phyloP scores from a whole-genome alignment of 106 monocot genomes.

The Allium cepa region DNA sequence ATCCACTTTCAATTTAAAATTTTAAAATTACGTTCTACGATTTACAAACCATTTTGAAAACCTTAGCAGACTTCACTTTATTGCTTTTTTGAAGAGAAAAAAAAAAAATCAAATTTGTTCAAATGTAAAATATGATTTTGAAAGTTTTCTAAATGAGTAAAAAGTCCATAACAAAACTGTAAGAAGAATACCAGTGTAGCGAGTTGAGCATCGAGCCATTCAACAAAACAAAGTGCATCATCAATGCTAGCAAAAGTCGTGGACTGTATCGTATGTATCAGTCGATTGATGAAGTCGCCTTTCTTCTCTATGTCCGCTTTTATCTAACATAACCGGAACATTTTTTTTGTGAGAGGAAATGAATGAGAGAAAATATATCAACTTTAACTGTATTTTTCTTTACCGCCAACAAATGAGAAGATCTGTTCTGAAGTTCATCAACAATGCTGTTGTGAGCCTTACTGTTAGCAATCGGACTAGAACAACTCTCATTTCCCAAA shows the following conservation, averaged over 20 bases:
- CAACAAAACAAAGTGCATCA: constrained; percentile 64
- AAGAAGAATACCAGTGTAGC: constrained; percentile 57
- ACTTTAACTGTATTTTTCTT: neutral
- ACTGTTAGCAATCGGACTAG: constrained; percentile 8
- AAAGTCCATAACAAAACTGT: neutral
- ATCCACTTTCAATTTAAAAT: no score
- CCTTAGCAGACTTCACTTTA: no score
- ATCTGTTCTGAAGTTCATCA: constrained; percentile 84
- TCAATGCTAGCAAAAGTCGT: constrained; percentile 48
- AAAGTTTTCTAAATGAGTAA: no score
- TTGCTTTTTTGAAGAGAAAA: no score
- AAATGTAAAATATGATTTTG: no score
- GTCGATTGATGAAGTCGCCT: constrained; percentile 54
- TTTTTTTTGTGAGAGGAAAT: neutral
- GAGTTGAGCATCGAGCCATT: constrained; percentile 83
- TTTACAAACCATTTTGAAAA: no score
- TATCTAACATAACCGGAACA: constrained; percentile 37
- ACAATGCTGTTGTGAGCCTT: constrained; percentile 66
- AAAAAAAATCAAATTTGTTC: no score
- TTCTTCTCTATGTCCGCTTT: constrained; percentile 85
- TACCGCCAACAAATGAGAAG: constrained; percentile 73
- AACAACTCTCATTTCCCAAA: constrained; percentile 15
- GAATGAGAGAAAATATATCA: no score
- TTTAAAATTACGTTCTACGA: no score
- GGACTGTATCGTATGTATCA: constrained; percentile 58